Conservation (phyloP, 768 basidiomycete genomes). For the Pulveroboletus sp. region DNA sequence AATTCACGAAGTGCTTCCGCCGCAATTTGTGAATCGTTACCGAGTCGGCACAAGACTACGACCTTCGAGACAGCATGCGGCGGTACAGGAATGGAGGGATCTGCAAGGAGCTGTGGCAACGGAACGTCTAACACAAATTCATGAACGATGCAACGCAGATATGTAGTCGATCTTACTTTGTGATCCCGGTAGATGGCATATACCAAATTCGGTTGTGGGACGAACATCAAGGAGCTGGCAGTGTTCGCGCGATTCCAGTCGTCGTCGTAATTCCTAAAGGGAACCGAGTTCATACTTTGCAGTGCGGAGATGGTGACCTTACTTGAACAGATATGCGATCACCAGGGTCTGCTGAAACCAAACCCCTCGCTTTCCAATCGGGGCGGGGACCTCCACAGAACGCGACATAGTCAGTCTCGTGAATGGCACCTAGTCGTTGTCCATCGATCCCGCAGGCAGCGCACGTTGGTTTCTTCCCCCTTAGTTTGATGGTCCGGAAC, state of each 20-base stretch:
- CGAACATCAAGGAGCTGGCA: constrained; percentile 72
- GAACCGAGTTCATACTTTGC: neutral
- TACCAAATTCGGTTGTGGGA: constrained; percentile 74
- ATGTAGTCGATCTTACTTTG: constrained; percentile 49
- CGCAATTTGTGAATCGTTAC: constrained; percentile 92
- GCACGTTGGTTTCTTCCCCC: constrained; percentile 66
- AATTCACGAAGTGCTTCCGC: constrained; percentile 43
- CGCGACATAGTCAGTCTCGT: constrained; percentile 71
- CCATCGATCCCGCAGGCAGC: constrained; percentile 64
- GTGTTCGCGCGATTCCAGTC: constrained; percentile 31
- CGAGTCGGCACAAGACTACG: constrained; percentile 78
- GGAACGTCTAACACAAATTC: constrained; percentile 60
- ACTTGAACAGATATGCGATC: constrained; percentile 46
- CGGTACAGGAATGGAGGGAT: constrained; percentile 49
- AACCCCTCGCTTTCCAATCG: constrained; percentile 60
- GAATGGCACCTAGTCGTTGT: constrained; percentile 42
- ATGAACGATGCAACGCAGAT: neutral
- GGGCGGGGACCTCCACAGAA: constrained; percentile 78
- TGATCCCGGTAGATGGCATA: constrained; percentile 74
- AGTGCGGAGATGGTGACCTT: constrained; percentile 1
- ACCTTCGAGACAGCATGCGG: constrained; percentile 22
- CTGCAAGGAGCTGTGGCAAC: constrained; percentile 55
- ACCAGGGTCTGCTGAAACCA: constrained; percentile 37
- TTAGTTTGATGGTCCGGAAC: constrained; percentile 82
- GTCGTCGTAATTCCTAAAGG: constrained; percentile 46